Conservation (phyloP, 768 basidiomycete genomes). For the Suillus clintonianus region DNA sequence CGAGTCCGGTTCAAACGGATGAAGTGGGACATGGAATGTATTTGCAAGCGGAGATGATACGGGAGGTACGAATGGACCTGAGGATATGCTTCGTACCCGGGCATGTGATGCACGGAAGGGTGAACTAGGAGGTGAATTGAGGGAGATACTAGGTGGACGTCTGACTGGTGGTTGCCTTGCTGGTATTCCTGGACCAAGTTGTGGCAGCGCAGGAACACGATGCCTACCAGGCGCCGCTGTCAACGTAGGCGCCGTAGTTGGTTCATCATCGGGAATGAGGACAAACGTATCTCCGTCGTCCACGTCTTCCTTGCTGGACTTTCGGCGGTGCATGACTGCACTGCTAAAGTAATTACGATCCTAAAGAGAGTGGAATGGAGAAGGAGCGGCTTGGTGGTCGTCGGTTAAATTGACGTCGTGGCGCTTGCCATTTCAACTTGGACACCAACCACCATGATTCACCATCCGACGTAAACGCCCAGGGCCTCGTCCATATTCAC, state of each 20-base stretch:
- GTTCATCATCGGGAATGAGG: neutral
- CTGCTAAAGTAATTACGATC: neutral
- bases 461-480: neutral
- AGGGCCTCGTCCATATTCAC: too few species aligned
- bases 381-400: conserved; percentile 1
- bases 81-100: conserved; percentile 36
- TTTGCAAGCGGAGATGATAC: neutral
- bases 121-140: conserved; percentile 31
- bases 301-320: conserved; percentile 44
- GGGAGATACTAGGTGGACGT: conserved; percentile 23
- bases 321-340: conserved; percentile 40
- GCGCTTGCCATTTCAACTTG: neutral
- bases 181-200: conserved; percentile 26
- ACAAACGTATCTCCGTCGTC: conserved; percentile 23
- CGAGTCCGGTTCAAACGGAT: conserved; percentile 19
- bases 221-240: conserved; percentile 15
- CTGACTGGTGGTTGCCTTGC: conserved; percentile 17
- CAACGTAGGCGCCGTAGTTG: conserved; percentile 8
- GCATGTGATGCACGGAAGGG: conserved; percentile 33
- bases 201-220: conserved; percentile 16
- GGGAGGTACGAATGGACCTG: conserved; percentile 20
- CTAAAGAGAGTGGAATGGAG: conserved; percentile 2
- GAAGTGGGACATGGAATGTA: conserved; percentile 27
- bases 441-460: neutral
- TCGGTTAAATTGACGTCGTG: neutral